These are phyloP conservation scores for Bruguiera gymnorhiza DNA, from an alignment of 345 rosid genomes.

Conservation along the genomic window DNA sequence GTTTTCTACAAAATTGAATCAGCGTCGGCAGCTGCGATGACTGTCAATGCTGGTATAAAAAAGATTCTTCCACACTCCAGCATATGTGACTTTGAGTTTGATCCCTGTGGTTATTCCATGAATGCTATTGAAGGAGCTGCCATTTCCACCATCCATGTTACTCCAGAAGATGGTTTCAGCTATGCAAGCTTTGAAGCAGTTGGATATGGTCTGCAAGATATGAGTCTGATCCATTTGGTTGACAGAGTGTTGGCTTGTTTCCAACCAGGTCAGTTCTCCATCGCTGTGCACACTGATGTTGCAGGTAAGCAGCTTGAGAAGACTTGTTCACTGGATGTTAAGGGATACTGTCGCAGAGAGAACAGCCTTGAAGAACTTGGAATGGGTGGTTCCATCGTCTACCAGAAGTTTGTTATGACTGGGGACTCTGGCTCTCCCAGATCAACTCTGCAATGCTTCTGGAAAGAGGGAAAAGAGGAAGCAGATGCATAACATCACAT, in stretches of 20 bases:
- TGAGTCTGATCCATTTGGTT: conserved; percentile 17
- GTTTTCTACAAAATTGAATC: conserved; percentile 26
- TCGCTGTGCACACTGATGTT: conserved; percentile 25
- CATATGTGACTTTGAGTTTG: conserved; percentile 32
- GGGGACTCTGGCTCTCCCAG: conserved; percentile 22
- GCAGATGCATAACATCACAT: background rate
- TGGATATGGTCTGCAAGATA: conserved; percentile 18
- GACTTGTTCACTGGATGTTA: conserved; percentile 19
- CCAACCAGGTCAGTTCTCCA: conserved; percentile 25
- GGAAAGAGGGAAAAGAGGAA: conserved; percentile 22
- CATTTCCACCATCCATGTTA: conserved; percentile 26
- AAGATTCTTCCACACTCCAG: conserved; percentile 25
- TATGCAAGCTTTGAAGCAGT: conserved; percentile 27
- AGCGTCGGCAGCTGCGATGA: conserved; percentile 20
- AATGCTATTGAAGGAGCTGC: conserved; percentile 26
- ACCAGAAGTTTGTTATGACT: conserved; percentile 18
- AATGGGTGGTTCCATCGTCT: conserved; percentile 25
- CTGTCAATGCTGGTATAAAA: conserved; percentile 24
- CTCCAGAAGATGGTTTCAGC: conserved; percentile 33
- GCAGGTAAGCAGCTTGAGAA: background rate
- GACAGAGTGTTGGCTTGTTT: conserved; percentile 34
- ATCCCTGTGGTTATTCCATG: conserved; percentile 34
- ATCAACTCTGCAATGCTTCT: conserved; percentile 27
- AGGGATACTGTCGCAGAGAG: conserved; percentile 26
- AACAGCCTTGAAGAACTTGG: conserved; percentile 29